Evolutionary conservation across 2,329 filamentous ascomycete genomes (phyloP), one percentile per base, ranked within the genome.

Genomic region (Fusarium cicatricum): DNA sequence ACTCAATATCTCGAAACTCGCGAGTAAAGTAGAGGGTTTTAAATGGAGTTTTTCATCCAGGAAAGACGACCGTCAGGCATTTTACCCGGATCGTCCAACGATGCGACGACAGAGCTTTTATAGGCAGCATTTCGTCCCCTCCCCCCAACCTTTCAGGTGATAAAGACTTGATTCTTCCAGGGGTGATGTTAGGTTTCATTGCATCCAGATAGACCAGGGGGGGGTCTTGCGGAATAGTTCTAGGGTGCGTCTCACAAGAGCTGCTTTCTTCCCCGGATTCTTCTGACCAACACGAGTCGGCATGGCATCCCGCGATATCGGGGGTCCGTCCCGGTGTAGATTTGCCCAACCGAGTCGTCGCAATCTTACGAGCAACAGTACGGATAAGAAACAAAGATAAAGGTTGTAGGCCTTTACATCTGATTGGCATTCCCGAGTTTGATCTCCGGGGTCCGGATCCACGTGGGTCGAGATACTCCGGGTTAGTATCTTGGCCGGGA

Each of bases 381-480:
- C 36, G 45, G 44, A 29, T 29, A 29, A 16, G 33, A 16, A 40
- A 11, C 7, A 15, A 32, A 33, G 36, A 48, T 48, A 41, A 41
- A 48, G 36, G 45, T 33, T 41, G 45, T 9, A 41, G 14, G 2
- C 11, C 11, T 4, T 7, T 7, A 9, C 8, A 26, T 6, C 36
- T 48, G 36, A 48, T 48, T 48, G 45, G 45, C 28, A 48, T 33
- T 9, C n/a, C 8, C 8, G 15, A 7, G 15, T 6, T n/a, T 33
- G 28, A 14, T 33, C 40, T 33, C 36, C 28, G 21, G 17, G 16
- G 45, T 29, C 21, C 17, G 43, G 43, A 46, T 16, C 33, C 43
- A 29, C 33, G 32, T 38, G 33, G 43, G 43, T 29, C 43, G 32
- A 46, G 43, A 46, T 36, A 46, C 32, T 36, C 33, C 9, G 8